phyloP scores from a whole-genome alignment of 2,329 filamentous ascomycete species.

The Pseudogymnoascus sp. region DNA sequence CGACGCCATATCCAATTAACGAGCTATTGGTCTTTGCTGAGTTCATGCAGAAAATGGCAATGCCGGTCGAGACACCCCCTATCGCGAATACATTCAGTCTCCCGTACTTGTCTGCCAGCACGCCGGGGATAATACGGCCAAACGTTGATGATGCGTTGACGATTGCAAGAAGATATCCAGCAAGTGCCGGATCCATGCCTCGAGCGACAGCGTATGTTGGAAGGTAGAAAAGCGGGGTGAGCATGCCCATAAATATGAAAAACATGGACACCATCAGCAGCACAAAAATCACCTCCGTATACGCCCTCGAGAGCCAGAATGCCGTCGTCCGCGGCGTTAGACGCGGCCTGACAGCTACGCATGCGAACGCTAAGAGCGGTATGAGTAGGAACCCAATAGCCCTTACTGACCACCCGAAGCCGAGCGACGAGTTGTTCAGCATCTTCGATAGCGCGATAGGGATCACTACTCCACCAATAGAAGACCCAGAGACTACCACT shows the following conservation, averaged over 20 bases:
- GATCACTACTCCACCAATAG: slow-evolving; percentile 47
- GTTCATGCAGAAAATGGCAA: slow-evolving; percentile 34
- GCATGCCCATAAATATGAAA: slow-evolving; percentile 41
- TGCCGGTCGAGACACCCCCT: slow-evolving; percentile 17
- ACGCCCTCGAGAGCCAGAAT: slow-evolving; percentile 23
- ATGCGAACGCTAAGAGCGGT: slow-evolving; percentile 28
- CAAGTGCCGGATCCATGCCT: slow-evolving; percentile 40
- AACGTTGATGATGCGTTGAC: slow-evolving; percentile 44
- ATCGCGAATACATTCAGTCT: slow-evolving; percentile 39
- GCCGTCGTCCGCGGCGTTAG: slow-evolving; percentile 30
- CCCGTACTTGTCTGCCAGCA: slow-evolving; percentile 44
- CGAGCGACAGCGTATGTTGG: slow-evolving; percentile 34
- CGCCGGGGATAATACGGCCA: slow-evolving; percentile 45
- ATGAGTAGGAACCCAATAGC: slow-evolving; percentile 45
- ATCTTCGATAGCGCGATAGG: slow-evolving; percentile 51
- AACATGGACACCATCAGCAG: slow-evolving; percentile 32
- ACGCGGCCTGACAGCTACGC: slow-evolving; percentile 41
- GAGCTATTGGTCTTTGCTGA: slow-evolving; percentile 46
- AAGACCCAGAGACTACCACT: slow-evolving; percentile 34
- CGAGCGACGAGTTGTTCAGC: slow-evolving; percentile 37
- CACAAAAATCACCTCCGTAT: slow-evolving; percentile 29
- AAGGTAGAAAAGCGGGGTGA: slow-evolving; percentile 43
- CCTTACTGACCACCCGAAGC: slow-evolving; percentile 49
- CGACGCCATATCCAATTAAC: slow-evolving; percentile 61
- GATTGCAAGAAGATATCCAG: slow-evolving; percentile 45